Evolutionary conservation across 371 early-diverging fungal species (phyloP).

Genomic region (Mortierella sp.): DNA sequence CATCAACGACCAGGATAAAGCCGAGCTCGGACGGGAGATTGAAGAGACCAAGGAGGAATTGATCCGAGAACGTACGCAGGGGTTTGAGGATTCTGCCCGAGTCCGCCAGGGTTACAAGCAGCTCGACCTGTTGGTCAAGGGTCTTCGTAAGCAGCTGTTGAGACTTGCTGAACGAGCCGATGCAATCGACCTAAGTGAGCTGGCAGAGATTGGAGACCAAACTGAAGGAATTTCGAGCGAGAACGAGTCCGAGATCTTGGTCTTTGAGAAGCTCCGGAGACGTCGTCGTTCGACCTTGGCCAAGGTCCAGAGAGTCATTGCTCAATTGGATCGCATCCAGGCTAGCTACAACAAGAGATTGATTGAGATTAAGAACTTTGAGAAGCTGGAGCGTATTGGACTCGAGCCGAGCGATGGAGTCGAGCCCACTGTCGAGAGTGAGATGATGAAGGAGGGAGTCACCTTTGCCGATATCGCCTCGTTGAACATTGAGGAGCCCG

Average conservation of each 20-base stretch:
- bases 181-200: constrained; percentile 20
- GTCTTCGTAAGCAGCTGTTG: constrained; percentile 21
- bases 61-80: constrained; percentile 36
- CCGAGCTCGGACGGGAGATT: constrained; percentile 17
- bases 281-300: constrained; percentile 21
- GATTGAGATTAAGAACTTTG: constrained; percentile 20
- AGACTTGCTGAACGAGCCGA: constrained; percentile 19
- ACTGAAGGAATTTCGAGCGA: neutral
- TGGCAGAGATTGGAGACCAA: constrained; percentile 38
- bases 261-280: constrained; percentile 33
- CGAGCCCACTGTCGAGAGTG: constrained; percentile 38
- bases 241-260: constrained; percentile 25
- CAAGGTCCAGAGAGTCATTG: constrained; percentile 21
- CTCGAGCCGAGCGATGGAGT: constrained; percentile 36
- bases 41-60: constrained; percentile 42
- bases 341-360: constrained; percentile 22
- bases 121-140: constrained; percentile 23
- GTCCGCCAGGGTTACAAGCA: constrained; percentile 42
- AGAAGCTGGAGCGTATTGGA: constrained; percentile 33
- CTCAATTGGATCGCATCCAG: constrained; percentile 20
- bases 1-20: constrained; percentile 28
- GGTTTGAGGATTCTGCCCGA: constrained; percentile 33
- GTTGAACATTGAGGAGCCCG: constrained; percentile 29
- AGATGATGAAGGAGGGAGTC: constrained; percentile 46
- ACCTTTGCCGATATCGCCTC: constrained; percentile 33